These are phyloP conservation scores for Enterocytospora artemiae DNA, from an alignment of 371 early-diverging fungal genomes.

Conservation along the genomic window DNA sequence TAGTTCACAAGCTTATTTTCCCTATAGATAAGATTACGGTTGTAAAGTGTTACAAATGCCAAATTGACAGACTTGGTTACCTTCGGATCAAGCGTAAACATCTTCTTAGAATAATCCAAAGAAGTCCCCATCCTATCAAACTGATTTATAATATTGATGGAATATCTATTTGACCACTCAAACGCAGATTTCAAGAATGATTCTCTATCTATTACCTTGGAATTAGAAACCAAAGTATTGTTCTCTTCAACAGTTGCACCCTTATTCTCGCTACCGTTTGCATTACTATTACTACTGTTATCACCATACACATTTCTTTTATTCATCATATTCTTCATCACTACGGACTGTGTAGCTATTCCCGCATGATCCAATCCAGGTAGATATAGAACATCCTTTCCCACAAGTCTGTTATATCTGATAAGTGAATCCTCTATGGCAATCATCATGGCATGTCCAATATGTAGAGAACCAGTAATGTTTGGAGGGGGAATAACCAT, in stretches of 20 bases:
- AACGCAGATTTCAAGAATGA: slow-evolving; percentile 76
- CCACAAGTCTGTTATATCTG: slow-evolving; percentile 89
- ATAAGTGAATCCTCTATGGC: slow-evolving; percentile 86
- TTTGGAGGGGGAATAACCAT: slow-evolving; percentile 96
- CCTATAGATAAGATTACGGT: slow-evolving; percentile 89
- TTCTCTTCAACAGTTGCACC: not conserved
- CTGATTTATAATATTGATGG: slow-evolving; percentile 70
- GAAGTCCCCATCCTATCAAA: slow-evolving; percentile 80
- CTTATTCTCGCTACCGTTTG: slow-evolving; percentile 62
- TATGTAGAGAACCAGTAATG: slow-evolving; percentile 89
- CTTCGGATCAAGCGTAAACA: slow-evolving; percentile 85
- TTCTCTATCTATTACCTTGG: slow-evolving; percentile 72
- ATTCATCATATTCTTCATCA: slow-evolving; percentile 81
- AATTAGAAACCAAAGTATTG: no score
- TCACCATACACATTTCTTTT: no score
- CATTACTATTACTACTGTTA: slow-evolving; percentile 66
- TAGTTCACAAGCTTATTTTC: slow-evolving; percentile 91
- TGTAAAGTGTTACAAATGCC: slow-evolving; percentile 83
- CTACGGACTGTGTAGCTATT: slow-evolving; percentile 92
- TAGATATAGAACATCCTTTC: slow-evolving; percentile 79
- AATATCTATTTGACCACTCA: slow-evolving; percentile 83
- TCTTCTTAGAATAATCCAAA: slow-evolving; percentile 78
- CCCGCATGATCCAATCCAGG: slow-evolving; percentile 99
- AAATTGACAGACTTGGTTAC: slow-evolving; percentile 74
- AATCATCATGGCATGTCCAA: slow-evolving; percentile 90